A percentile compares a stretch with the other conserved stretches of the same genome.
Evolutionary conservation across 495 filamentous ascomycete species (phyloP).

Genomic region (Xylaria nigripes): DNA sequence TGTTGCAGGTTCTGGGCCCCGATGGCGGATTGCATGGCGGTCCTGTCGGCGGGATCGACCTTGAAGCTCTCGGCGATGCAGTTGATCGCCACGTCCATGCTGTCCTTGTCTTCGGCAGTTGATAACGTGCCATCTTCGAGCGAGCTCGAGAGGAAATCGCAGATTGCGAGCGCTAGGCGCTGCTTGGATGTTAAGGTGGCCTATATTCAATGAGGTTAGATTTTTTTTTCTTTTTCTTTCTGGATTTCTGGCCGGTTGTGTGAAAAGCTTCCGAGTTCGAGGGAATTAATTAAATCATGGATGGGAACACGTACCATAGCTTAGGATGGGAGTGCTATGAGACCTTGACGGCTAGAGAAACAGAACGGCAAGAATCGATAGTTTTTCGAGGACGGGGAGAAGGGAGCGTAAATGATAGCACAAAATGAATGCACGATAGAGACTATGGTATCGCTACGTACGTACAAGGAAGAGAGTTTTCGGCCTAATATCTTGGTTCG

Average conservation of each 20-base stretch:
- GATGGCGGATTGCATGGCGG: conserved; percentile 66
- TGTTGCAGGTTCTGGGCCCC: conserved; percentile 74
- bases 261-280: neutral
- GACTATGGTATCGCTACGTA: no score
- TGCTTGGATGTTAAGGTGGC: conserved; percentile 67
- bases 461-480: no score
- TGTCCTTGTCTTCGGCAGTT: conserved; percentile 79
- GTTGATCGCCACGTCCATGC: conserved; percentile 81
- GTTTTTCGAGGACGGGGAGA: no score
- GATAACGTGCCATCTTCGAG: conserved; percentile 81
- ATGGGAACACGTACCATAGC: neutral
- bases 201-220: conserved; percentile 11
- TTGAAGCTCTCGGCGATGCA: conserved; percentile 94
- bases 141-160: conserved; percentile 84
- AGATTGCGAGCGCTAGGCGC: conserved; percentile 91
- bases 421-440: neutral
- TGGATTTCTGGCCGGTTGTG: no score
- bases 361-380: no score
- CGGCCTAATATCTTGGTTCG: no score
- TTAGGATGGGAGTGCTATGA: neutral
- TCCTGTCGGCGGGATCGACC: conserved; percentile 71
- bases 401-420: neutral
- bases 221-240: no score
- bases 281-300: neutral
- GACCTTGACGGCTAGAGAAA: no score